Evolutionary conservation across 228 moss, liverwort and hornwort genomes (phyloP).

Genomic region (Sphagnum fallax): DNA sequence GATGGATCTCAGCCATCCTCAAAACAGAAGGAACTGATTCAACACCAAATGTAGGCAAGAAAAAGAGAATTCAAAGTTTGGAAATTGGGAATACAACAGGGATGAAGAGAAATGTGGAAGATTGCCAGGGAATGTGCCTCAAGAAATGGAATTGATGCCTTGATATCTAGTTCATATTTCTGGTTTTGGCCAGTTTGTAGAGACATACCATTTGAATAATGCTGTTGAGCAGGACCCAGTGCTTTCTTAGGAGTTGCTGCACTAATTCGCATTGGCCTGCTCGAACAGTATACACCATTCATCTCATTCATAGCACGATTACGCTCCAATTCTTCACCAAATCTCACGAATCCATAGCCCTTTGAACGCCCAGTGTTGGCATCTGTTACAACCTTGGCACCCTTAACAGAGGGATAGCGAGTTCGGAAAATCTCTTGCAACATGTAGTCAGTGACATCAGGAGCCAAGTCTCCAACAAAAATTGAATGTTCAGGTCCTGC

Average conservation of each 20-base stretch:
- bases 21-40: no score
- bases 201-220: slow-evolving; percentile 71
- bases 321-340: slow-evolving; percentile 96
- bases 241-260: slow-evolving; percentile 98
- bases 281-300: slow-evolving; percentile 98
- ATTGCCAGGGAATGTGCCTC: no score
- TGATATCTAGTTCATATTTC: no score
- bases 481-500: slow-evolving; percentile 95
- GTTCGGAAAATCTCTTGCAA: slow-evolving; percentile 94
- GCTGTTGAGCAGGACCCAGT: slow-evolving; percentile 79
- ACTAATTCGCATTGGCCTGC: slow-evolving; percentile 98
- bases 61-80: no score
- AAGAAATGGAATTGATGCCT: no score
- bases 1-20: no score
- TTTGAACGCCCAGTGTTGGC: slow-evolving; percentile 97
- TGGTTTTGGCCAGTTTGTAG: not conserved
- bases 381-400: slow-evolving; percentile 97
- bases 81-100: no score
- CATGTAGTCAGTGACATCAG: slow-evolving; percentile 97
- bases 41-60: no score
- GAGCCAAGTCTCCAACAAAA: slow-evolving; percentile 91
- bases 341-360: slow-evolving; percentile 99
- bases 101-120: no score
- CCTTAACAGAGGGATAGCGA: slow-evolving; percentile 95
- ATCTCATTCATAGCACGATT: slow-evolving; percentile 99